A percentile compares a stretch with the other conserved stretches of the same genome.
Conservation (phyloP, 2,329 filamentous ascomycete genomes). For the Colletotrichum australisinense region DNA sequence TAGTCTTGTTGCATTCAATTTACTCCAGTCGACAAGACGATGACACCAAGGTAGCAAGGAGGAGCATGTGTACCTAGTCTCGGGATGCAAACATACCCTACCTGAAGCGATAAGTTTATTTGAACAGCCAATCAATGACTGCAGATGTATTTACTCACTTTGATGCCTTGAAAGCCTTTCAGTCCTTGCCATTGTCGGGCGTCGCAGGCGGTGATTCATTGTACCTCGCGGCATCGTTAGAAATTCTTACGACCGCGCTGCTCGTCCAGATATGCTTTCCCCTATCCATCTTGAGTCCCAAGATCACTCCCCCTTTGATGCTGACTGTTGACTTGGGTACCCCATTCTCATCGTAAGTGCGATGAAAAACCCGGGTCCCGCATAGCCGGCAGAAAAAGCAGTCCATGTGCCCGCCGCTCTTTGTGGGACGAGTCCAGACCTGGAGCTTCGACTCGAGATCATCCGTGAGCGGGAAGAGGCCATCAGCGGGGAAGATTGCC, state of each 20-base stretch:
- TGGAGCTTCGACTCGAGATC: slow-evolving; percentile 46
- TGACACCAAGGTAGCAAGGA: not conserved
- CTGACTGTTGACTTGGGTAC: slow-evolving; percentile 49
- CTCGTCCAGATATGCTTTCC: slow-evolving; percentile 59
- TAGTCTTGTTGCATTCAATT: not conserved
- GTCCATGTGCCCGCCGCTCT: slow-evolving; percentile 53
- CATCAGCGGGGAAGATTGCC: slow-evolving; percentile 53
- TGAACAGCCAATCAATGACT: not conserved
- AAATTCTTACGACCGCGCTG: slow-evolving; percentile 57
- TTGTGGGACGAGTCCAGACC: slow-evolving; percentile 51
- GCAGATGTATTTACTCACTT: not conserved
- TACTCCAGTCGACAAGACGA: not conserved
- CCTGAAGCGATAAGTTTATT: not conserved
- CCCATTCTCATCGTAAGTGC: slow-evolving; percentile 51
- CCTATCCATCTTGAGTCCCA: slow-evolving; percentile 52
- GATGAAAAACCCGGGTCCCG: slow-evolving; percentile 61
- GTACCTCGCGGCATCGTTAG: slow-evolving; percentile 42
- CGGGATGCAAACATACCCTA: not conserved
- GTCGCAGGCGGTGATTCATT: slow-evolving; percentile 21
- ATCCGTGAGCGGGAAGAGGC: slow-evolving; percentile 52
- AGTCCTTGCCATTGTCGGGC: not conserved
- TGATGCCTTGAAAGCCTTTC: not conserved
- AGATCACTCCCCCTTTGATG: slow-evolving; percentile 59
- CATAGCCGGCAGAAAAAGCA: slow-evolving; percentile 56
- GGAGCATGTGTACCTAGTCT: not conserved